Conservation (phyloP, 1,139 yeast species). For the Kodamaea alishanica region DNA sequence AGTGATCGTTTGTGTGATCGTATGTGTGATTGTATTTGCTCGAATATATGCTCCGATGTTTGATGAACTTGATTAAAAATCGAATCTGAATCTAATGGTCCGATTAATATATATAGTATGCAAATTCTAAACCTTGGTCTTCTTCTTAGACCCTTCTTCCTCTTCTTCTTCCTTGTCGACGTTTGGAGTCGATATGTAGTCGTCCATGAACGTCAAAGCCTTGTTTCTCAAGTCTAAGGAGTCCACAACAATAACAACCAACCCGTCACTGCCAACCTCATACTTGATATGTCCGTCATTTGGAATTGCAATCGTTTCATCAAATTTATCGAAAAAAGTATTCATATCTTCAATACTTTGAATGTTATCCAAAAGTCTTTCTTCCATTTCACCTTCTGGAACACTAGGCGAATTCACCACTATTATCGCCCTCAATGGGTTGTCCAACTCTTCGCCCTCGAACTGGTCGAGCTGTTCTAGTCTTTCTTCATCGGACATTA, state of each 20-base stretch:
- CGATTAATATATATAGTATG: too few species aligned
- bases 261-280: constrained; percentile 70
- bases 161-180: constrained; percentile 9
- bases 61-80: too few species aligned
- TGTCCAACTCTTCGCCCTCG: constrained; percentile 34
- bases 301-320: constrained; percentile 57
- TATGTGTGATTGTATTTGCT: too few species aligned
- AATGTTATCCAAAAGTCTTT: constrained; percentile 42
- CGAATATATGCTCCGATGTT: too few species aligned
- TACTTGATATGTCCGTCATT: constrained; percentile 66
- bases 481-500: constrained; percentile 20
- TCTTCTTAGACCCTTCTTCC: constrained; percentile 7
- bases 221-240: constrained; percentile 26
- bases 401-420: constrained; percentile 36
- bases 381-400: constrained; percentile 53
- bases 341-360: constrained; percentile 51
- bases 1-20: too few species aligned
- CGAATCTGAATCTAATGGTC: too few species aligned
- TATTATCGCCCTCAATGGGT: constrained; percentile 40
- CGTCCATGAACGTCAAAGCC: constrained; percentile 38
- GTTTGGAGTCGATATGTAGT: constrained; percentile 18
- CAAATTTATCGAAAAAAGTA: constrained; percentile 59
- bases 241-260: constrained; percentile 58
- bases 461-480: constrained; percentile 14
- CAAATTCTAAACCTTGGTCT: constrained; percentile 4